Evolutionary conservation across 495 filamentous ascomycete genomes (phyloP).

Genomic region (Lentithecium fluviatile): DNA sequence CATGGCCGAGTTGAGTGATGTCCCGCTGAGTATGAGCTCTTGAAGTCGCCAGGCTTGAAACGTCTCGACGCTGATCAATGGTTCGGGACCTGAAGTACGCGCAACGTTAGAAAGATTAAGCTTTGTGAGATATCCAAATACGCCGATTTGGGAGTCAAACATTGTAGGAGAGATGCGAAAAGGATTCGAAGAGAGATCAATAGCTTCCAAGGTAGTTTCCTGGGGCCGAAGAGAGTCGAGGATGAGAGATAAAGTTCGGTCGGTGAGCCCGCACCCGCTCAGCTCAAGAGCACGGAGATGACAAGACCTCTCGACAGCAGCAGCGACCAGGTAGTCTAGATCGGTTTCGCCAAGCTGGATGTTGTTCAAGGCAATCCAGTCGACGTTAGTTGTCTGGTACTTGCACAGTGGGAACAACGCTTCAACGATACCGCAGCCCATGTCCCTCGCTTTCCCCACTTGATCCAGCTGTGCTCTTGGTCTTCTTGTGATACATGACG

Average conservation of each 20-base stretch:
- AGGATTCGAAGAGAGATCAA: conserved; percentile 75
- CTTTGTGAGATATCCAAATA: conserved; percentile 67
- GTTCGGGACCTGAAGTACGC: conserved; percentile 59
- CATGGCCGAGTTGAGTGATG: conserved; percentile 55
- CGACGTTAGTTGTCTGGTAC: conserved; percentile 70
- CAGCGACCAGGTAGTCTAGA: conserved; percentile 68
- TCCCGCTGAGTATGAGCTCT: conserved; percentile 66
- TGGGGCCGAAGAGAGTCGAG: conserved; percentile 62
- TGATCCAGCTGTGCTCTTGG: conserved; percentile 51
- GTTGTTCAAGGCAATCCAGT: conserved; percentile 77
- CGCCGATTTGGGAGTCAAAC: conserved; percentile 62
- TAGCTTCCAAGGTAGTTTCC: conserved; percentile 68
- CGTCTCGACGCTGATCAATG: conserved; percentile 65
- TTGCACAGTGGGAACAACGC: conserved; percentile 76
- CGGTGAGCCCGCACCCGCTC: conserved; percentile 70
- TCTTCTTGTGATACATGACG: conserved; percentile 53
- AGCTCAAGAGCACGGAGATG: conserved; percentile 80
- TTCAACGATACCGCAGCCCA: conserved; percentile 75
- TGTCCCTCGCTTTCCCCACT: conserved; percentile 54
- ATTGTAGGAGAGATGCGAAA: conserved; percentile 65
- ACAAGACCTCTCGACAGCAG: conserved; percentile 61
- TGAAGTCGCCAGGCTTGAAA: conserved; percentile 73
- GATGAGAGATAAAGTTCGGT: conserved; percentile 55
- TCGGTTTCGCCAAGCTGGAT: conserved; percentile 82
- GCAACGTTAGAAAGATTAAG: conserved; percentile 70